A percentile compares a stretch with the other conserved stretches of the same genome.
phyloP scores from a whole-genome alignment of 1,284 basidiomycete genomes.

The Pseudozyma sp. region DNA sequence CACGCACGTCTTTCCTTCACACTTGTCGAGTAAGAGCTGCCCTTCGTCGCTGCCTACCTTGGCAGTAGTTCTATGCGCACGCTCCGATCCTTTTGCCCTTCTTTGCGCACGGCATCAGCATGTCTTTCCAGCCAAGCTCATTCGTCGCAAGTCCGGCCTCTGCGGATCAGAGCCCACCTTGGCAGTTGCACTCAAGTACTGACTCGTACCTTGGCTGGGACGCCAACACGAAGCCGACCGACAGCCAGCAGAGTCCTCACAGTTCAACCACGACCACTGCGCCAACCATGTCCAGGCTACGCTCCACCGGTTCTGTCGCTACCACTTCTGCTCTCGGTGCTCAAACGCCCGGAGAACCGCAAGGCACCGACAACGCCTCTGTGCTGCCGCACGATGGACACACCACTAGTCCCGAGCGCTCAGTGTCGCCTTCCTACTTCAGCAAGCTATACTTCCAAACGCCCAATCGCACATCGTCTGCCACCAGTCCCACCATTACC shows the following conservation, averaged over 20 bases:
- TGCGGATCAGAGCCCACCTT: constrained; percentile 18
- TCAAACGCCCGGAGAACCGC: constrained; percentile 21
- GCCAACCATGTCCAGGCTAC: constrained; percentile 17
- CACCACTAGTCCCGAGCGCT: constrained; percentile 27
- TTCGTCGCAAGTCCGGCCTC: constrained; percentile 25
- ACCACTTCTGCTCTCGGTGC: constrained; percentile 5
- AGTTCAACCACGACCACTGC: constrained; percentile 11
- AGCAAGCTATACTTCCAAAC: constrained; percentile 40
- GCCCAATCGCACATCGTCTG: constrained; percentile 26
- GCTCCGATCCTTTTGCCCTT: not conserved
- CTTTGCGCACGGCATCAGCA: constrained; percentile 13
- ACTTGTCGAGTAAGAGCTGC: constrained; percentile 4
- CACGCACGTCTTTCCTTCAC: not conserved
- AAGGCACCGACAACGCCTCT: constrained; percentile 21
- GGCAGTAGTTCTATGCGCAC: constrained; percentile 3
- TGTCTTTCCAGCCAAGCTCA: constrained; percentile 35
- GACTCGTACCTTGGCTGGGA: constrained; percentile 44
- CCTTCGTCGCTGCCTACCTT: constrained; percentile 1
- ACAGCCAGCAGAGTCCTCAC: constrained; percentile 3
- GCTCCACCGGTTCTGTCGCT: constrained; percentile 18
- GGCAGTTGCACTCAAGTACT: constrained; percentile 47
- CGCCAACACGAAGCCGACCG: constrained; percentile 14
- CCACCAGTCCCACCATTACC: constrained; percentile 44
- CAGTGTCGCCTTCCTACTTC: constrained; percentile 46
- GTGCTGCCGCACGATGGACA: constrained; percentile 31